These are phyloP conservation scores for Lasiodiplodia citricola DNA, from an alignment of 2,329 filamentous ascomycete species.

Conservation along the genomic window DNA sequence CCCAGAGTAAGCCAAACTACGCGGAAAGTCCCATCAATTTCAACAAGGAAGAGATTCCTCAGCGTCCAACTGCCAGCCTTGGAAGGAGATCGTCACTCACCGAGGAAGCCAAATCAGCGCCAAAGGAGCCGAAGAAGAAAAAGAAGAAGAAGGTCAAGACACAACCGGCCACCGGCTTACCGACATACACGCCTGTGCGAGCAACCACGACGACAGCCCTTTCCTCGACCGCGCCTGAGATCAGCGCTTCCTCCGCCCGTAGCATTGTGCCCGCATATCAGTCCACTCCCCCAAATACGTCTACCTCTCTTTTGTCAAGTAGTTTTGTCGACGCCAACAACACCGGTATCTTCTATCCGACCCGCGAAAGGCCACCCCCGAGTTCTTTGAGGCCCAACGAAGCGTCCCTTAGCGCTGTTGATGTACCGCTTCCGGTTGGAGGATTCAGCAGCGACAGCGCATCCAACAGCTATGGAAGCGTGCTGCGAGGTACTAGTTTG, in stretches of 20 bases:
- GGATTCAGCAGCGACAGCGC: conserved; percentile 25
- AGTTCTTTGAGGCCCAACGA: conserved; percentile 14
- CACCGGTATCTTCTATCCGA: conserved; percentile 25
- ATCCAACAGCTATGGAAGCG: conserved; percentile 1
- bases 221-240: conserved; percentile 19
- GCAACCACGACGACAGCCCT: conserved; percentile 20
- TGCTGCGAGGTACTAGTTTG: conserved; percentile 14
- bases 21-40: conserved; percentile 19
- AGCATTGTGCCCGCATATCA: conserved; percentile 6
- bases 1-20: conserved; percentile 2
- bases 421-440: conserved; percentile 24
- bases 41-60: conserved; percentile 14
- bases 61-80: conserved; percentile 3
- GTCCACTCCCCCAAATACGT: background rate
- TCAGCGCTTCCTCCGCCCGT: conserved; percentile 7
- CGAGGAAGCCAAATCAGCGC: conserved; percentile 20
- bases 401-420: conserved; percentile 20
- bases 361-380: conserved; percentile 14
- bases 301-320: conserved; percentile 19
- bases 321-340: conserved; percentile 25
- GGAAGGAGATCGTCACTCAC: conserved; percentile 23
- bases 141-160: conserved; percentile 25
- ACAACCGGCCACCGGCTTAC: background rate
- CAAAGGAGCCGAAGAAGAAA: conserved; percentile 24
- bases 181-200: conserved; percentile 7